phyloP scores from a whole-genome alignment of 2,329 filamentous ascomycete species.

The Huntiella savannae region DNA sequence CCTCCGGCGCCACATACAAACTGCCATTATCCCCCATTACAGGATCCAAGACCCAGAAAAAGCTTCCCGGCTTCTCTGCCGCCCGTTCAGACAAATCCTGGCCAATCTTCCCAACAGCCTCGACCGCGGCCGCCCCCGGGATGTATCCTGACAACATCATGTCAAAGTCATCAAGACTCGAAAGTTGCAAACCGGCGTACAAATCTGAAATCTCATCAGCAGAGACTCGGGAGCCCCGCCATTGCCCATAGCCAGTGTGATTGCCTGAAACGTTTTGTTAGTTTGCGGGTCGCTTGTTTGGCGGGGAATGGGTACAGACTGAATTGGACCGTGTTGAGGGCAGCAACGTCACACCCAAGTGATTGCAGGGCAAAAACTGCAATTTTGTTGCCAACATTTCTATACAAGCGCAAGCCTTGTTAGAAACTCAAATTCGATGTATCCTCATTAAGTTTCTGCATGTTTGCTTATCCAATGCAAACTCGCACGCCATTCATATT shows the following conservation, averaged over 20 bases:
- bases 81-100: slow-evolving; percentile 55
- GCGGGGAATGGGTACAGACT: slow-evolving; percentile 37
- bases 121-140: slow-evolving; percentile 67
- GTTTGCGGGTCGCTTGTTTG: not conserved
- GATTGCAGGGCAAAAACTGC: slow-evolving; percentile 88
- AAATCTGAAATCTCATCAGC: slow-evolving; percentile 69
- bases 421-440: too few species aligned
- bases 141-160: slow-evolving; percentile 92
- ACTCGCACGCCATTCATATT: too few species aligned
- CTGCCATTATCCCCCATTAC: slow-evolving; percentile 95
- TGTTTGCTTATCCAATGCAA: not conserved
- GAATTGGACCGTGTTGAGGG: slow-evolving; percentile 92
- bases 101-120: slow-evolving; percentile 68
- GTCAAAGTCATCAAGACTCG: slow-evolving; percentile 73
- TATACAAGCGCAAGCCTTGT: not conserved
- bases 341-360: slow-evolving; percentile 80
- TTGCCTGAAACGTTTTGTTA: slow-evolving; percentile 44
- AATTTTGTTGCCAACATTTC: slow-evolving; percentile 96
- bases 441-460: slow-evolving; percentile 37
- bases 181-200: slow-evolving; percentile 68
- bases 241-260: slow-evolving; percentile 79
- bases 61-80: slow-evolving; percentile 45
- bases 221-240: slow-evolving; percentile 66
- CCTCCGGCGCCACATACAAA: slow-evolving; percentile 79
- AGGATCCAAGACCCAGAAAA: slow-evolving; percentile 95